Evolutionary conservation across 2,329 filamentous ascomycete species (phyloP), one percentile per base, ranked within the genome.

Genomic region (Colletotrichum graminicola): DNA sequence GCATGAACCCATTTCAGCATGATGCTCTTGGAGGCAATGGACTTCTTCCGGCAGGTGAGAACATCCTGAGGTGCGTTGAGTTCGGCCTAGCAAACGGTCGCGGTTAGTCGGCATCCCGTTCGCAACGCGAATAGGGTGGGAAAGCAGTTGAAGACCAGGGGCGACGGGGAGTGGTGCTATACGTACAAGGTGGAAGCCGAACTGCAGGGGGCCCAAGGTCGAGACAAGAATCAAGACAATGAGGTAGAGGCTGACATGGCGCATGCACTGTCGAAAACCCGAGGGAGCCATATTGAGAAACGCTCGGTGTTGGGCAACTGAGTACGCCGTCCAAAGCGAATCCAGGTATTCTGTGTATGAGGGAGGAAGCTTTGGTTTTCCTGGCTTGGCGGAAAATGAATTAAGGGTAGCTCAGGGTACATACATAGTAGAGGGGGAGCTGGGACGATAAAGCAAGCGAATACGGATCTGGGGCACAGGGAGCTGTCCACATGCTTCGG

Each of bases 11-110:
- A 76, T 49, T 73, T 74, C 26, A 75, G 75, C 66, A 79, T 66
- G 56, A 62, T 67, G 14, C 59, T 75, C 39, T 67, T 68, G 66
- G 65, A 75, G 49, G 81, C 80, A 62, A 83, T 81, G 60, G 82
- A 80, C 74, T 83, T 82, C 74, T 90, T 90, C 75, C 90, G 90
- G 84, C 96, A 98, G 68, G 93, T 97, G 77, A 99, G 92, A 77
- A 97, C 94, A 85, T 95, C 92, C 87, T 98, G 92, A 11, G 96
- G 96, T 11, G 95, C 94, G 80, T 99, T 99, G 74, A 99, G 89
- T 81, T 98, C 96, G 76, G 94, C 93, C 95, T 95, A 77, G 23
- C 41, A 14, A 29, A 59, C 39, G 51, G 29, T 39, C 18, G 51
- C 18, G 32, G 55, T 36, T 43, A 56, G 67, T 62, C 51, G 66